These are phyloP conservation scores for Conringia planisiliqua DNA, from an alignment of 345 rosid genomes.

Conservation along the genomic window DNA sequence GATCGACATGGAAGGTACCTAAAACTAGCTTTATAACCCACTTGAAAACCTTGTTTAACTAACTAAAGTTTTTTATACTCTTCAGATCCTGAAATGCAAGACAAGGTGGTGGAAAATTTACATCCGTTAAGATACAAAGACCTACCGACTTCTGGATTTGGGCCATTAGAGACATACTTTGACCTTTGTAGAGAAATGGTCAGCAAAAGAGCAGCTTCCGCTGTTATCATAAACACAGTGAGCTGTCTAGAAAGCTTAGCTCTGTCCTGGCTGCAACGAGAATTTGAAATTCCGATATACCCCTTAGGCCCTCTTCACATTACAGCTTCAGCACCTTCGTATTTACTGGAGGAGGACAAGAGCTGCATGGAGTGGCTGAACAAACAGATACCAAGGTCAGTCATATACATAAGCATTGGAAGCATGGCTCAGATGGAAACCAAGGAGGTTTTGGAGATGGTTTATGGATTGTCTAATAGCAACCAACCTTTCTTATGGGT, in stretches of 20 bases:
- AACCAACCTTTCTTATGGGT: neutral
- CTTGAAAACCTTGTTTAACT: neutral
- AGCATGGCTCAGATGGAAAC: neutral
- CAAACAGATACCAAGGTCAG: neutral
- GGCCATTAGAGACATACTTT: neutral
- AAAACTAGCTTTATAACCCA: neutral
- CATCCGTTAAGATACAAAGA: slow-evolving; percentile 18
- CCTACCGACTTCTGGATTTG: neutral
- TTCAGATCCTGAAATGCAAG: neutral
- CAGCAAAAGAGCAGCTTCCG: neutral
- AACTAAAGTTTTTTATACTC: neutral
- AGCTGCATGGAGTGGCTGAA: neutral
- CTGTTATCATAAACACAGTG: neutral
- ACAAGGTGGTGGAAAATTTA: neutral
- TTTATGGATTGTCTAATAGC: neutral
- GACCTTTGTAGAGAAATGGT: neutral
- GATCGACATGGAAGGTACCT: neutral
- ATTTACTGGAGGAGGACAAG: neutral
- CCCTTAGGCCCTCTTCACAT: neutral
- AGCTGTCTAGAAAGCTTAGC: neutral
- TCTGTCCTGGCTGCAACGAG: neutral
- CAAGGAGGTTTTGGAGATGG: neutral
- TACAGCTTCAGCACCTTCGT: neutral
- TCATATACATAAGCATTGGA: neutral
- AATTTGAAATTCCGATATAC: neutral